These are phyloP conservation scores for Aspergillus flavus DNA, from an alignment of 2,329 filamentous ascomycete species.

Conservation along the genomic window DNA sequence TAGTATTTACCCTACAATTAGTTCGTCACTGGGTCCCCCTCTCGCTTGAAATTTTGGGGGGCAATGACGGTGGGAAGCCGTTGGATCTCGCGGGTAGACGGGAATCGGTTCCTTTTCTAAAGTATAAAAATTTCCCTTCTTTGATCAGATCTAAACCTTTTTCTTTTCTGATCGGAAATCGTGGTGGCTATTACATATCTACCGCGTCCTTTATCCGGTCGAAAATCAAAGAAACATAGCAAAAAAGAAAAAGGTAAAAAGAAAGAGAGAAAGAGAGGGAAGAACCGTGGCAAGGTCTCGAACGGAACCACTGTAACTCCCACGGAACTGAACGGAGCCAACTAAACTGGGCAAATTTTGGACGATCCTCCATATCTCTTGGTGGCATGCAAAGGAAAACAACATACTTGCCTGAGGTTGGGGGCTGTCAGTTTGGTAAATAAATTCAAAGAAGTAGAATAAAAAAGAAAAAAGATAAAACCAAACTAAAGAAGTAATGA, in stretches of 20 bases:
- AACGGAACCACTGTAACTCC: conserved; percentile 15
- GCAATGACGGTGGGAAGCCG: conserved; percentile 10
- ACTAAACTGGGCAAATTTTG: conserved; percentile 2
- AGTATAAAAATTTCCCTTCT: conserved; percentile 4
- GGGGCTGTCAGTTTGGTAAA: background rate
- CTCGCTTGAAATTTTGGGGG: background rate
- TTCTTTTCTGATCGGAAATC: conserved; percentile 2
- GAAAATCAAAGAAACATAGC: background rate
- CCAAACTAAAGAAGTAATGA: background rate
- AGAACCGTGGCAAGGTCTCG: conserved; percentile 15
- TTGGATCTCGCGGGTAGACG: conserved; percentile 8
- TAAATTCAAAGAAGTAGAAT: background rate
- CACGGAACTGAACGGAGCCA: conserved; percentile 15
- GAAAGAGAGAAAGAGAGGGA: background rate
- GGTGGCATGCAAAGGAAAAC: background rate
- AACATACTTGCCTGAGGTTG: background rate
- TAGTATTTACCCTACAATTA: background rate
- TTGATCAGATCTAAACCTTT: conserved; percentile 4
- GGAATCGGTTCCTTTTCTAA: background rate
- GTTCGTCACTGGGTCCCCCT: conserved; percentile 1
- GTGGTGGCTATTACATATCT: background rate
- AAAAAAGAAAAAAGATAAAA: conserved; percentile 1
- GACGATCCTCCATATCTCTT: conserved; percentile 3
- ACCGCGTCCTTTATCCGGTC: background rate
- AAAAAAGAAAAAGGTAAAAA: conserved; percentile 4